Evolutionary conservation across 306 rosid species (phyloP).

Genomic region (Acacia confusa): DNA sequence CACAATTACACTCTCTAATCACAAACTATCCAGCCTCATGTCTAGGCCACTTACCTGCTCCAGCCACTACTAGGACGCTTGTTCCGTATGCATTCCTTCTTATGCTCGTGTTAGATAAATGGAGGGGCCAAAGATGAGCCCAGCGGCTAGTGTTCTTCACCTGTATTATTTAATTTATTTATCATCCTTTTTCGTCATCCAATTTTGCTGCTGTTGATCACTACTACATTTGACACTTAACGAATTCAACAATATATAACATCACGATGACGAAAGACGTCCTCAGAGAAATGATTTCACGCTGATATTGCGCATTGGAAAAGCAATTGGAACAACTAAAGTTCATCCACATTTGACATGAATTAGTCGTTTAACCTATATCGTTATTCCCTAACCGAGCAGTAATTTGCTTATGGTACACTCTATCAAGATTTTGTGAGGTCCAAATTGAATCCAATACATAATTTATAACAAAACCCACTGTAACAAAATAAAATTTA

Average conservation of each 20-base stretch:
- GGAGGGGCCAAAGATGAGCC: not conserved
- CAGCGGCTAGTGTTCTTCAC: not conserved
- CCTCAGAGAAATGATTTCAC: too few species aligned
- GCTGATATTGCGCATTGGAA: too few species aligned
- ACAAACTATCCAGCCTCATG: constrained; percentile 59
- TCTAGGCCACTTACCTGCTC: constrained; percentile 46
- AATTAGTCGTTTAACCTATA: too few species aligned
- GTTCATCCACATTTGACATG: too few species aligned
- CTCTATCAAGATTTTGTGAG: too few species aligned
- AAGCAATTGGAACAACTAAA: too few species aligned
- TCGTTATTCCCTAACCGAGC: too few species aligned
- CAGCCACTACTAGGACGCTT: constrained; percentile 32
- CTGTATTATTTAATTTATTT: constrained; percentile 4
- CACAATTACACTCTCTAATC: constrained; percentile 52
- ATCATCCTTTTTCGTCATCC: not conserved
- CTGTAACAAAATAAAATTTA: too few species aligned
- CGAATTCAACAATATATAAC: not conserved
- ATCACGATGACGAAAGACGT: too few species aligned
- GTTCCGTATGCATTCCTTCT: not conserved
- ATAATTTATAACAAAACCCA: too few species aligned
- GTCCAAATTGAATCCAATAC: too few species aligned
- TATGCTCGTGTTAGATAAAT: not conserved
- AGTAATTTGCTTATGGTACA: too few species aligned
- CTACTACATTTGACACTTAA: not conserved
- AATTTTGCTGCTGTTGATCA: not conserved